These are phyloP conservation scores for Setomelanomma holmii DNA, from an alignment of 2,329 filamentous ascomycete species.

Conservation along the genomic window DNA sequence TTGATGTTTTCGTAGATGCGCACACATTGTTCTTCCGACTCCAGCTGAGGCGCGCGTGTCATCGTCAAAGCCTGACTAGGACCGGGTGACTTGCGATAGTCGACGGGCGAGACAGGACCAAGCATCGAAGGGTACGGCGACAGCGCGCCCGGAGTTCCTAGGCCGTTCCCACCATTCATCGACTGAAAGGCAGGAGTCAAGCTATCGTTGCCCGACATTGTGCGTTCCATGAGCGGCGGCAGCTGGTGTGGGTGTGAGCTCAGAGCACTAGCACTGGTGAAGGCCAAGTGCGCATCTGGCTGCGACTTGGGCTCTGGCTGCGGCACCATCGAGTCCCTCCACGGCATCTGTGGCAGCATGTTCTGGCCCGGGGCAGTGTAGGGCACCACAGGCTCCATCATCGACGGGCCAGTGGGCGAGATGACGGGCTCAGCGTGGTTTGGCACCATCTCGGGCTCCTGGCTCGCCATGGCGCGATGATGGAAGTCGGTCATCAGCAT, in stretches of 20 bases:
- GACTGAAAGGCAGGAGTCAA: constrained; percentile 72
- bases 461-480: constrained; percentile 86
- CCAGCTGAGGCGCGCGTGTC: constrained; percentile 78
- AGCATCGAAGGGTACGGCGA: constrained; percentile 76
- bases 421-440: constrained; percentile 70
- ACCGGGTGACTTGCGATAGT: constrained; percentile 74
- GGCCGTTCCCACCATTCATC: constrained; percentile 73
- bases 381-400: constrained; percentile 79
- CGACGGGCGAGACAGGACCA: constrained; percentile 71
- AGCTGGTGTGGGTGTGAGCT: constrained; percentile 69
- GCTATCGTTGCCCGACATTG: constrained; percentile 64
- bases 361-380: constrained; percentile 75
- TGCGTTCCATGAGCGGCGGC: constrained; percentile 72
- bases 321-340: constrained; percentile 89
- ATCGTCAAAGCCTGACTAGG: constrained; percentile 69
- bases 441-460: constrained; percentile 64
- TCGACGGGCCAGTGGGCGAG: constrained; percentile 71
- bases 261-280: constrained; percentile 64
- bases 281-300: constrained; percentile 66
- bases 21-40: constrained; percentile 83
- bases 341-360: constrained; percentile 84
- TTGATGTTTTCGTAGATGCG: constrained; percentile 87
- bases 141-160: constrained; percentile 74
- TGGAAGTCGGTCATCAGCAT: constrained; percentile 99
- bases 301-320: constrained; percentile 77